These are phyloP conservation scores for Debaryomyces prosopidis DNA, from an alignment of 805 yeast species.

Conservation along the genomic window DNA sequence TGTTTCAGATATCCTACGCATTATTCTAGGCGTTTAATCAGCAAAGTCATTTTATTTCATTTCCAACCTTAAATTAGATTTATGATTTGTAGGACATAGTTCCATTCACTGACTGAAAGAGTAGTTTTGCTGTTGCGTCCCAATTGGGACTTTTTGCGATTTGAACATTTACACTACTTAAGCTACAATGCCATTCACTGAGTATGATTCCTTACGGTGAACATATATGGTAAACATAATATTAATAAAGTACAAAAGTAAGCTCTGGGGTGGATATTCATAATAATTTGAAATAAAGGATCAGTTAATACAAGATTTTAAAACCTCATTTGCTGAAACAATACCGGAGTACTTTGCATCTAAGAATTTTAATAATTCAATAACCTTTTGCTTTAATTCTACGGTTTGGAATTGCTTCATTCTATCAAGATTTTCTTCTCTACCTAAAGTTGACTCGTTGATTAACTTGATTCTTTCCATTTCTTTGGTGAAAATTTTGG, in stretches of 20 bases:
- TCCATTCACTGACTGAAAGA: background rate
- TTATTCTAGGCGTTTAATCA: background rate
- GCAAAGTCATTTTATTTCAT: too few species aligned
- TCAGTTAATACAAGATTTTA: slow-evolving; percentile 40
- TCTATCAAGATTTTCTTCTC: slow-evolving; percentile 79
- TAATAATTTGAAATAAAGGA: background rate
- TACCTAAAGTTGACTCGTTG: slow-evolving; percentile 76
- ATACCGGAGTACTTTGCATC: slow-evolving; percentile 64
- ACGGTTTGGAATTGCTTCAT: slow-evolving; percentile 75
- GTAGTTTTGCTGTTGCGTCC: background rate
- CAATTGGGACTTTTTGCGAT: background rate
- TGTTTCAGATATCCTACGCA: background rate
- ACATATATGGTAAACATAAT: background rate
- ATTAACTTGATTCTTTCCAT: slow-evolving; percentile 68
- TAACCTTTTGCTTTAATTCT: slow-evolving; percentile 62
- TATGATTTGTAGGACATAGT: background rate
- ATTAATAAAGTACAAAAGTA: background rate
- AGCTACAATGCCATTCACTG: background rate
- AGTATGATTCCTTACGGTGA: background rate
- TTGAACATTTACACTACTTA: background rate
- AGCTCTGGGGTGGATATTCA: too few species aligned
- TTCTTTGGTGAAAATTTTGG: slow-evolving; percentile 72
- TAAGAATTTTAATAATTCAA: slow-evolving; percentile 71
- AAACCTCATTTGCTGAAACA: slow-evolving; percentile 52
- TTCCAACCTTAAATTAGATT: too few species aligned